Base-by-base conservation (phyloP, 2,329 filamentous ascomycete genomes). In the Leptographium wingfieldii region DNA sequence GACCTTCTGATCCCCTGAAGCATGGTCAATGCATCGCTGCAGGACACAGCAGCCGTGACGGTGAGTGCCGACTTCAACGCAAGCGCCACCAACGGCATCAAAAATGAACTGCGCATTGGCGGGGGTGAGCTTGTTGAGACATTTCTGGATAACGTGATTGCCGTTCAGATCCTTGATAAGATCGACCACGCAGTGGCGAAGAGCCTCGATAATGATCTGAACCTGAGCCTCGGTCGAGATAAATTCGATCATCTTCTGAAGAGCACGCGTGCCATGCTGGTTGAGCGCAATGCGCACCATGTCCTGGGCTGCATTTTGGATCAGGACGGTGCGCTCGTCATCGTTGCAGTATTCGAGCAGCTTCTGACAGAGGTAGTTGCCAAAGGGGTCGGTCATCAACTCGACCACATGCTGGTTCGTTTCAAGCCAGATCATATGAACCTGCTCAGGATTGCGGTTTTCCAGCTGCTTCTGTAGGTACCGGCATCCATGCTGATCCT, bases 241-340 rank as follows among this genome's bases (percentile, higher is more conserved):
- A 71, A 90, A 95, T 74, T 99, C 94, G 66, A 99, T 99, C 94
- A 99, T 99, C 81, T 97, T 99, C 77, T 99, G 94, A 61, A 99
- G 77, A 64, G 94, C 94, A 59, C 94, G 86, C 61, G 94, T 99
- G 66, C 94, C 94, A 71, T 99, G 94, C 76, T 96, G 92, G 74
- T 99, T 97, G 62, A 97, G 78, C 31, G 94, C 94, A 69, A 99
- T 96, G 67, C 86, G 86, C 29, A 95, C 90, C 79, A 99, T 89
- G 64, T 92, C 86, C 58, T 85, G 81, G 22, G 90, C 84, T 49
- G 94, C 91, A 67, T 95, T 96, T 73, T 92, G 85, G 67, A 99
- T 95, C 63, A 99, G 82, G 52, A 86, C 84, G 59, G 92, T 97
- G 65, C 94, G 90, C 77, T 99, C 92, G 58, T 96, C 90, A 69